phyloP scores from a whole-genome alignment of 176 grass and related monocot genomes.

The Avena sativa region DNA sequence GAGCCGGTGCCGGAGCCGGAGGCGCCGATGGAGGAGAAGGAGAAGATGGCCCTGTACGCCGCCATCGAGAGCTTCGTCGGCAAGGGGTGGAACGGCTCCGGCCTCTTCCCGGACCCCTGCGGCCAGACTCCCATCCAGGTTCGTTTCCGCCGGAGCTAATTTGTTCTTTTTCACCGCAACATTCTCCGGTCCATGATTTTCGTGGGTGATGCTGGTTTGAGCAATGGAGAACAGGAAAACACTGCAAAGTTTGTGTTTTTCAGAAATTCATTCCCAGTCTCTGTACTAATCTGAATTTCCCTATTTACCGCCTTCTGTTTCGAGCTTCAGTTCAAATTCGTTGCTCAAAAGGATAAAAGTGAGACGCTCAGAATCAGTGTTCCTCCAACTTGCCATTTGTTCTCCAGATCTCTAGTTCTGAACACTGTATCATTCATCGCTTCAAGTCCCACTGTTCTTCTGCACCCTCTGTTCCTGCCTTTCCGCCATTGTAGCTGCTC shows the following conservation, averaged over 20 bases:
- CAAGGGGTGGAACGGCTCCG: conserved; percentile 80
- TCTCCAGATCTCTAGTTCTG: not conserved
- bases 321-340: no score
- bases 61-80: conserved; percentile 87
- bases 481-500: not conserved
- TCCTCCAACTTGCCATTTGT: not conserved
- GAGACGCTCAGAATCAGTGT: no score
- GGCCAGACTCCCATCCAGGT: conserved; percentile 99
- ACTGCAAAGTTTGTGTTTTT: no score
- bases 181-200: not conserved
- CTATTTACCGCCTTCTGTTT: no score
- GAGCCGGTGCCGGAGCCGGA: not conserved
- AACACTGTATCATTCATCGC: not conserved
- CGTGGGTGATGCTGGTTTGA: not conserved
- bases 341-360: no score
- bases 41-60: conserved; percentile 66
- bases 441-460: not conserved
- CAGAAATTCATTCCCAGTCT: no score
- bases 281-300: no score
- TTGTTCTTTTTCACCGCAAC: no score
- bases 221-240: not conserved
- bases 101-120: conserved; percentile 86
- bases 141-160: not conserved
- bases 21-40: conserved; percentile 73
- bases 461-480: not conserved